phyloP scores from a whole-genome alignment of 371 early-diverging fungal genomes.

The Quaeritorhiza haematococci region DNA sequence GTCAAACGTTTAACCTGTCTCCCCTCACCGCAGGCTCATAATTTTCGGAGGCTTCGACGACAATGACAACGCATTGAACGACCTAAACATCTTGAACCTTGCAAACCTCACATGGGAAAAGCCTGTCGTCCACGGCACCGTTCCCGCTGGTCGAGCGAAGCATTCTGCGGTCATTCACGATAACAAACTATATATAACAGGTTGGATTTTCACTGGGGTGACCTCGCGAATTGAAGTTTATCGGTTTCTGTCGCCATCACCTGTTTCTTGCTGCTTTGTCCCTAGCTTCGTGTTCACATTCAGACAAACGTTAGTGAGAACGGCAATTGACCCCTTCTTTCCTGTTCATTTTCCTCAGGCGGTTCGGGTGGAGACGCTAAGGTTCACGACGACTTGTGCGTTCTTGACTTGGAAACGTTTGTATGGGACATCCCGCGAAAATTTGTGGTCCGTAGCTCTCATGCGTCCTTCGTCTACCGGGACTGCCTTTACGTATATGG shows the following conservation, averaged over 20 bases:
- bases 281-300: too few relatives aligned
- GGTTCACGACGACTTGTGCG: conserved; percentile 49
- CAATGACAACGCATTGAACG: conserved; percentile 52
- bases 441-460: conserved; percentile 56
- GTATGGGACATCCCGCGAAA: conserved; percentile 57
- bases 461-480: conserved; percentile 53
- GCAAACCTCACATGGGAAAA: conserved; percentile 58
- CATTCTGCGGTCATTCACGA: conserved; percentile 66
- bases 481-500: conserved; percentile 61
- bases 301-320: too few relatives aligned
- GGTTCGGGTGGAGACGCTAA: conserved; percentile 25
- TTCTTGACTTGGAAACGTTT: conserved; percentile 57
- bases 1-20: neutral
- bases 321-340: neutral
- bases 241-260: too few relatives aligned
- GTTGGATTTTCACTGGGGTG: conserved; percentile 16
- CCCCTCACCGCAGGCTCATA: conserved; percentile 32
- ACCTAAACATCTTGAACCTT: conserved; percentile 57
- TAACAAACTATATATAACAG: conserved; percentile 61
- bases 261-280: too few relatives aligned
- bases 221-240: too few relatives aligned
- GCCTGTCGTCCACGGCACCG: conserved; percentile 46
- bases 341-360: conserved; percentile 22
- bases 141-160: conserved; percentile 52
- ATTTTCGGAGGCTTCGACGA: conserved; percentile 74